Base-by-base conservation (phyloP, 352 stramenopile species). In the Globisporangium sylvaticum region DNA sequence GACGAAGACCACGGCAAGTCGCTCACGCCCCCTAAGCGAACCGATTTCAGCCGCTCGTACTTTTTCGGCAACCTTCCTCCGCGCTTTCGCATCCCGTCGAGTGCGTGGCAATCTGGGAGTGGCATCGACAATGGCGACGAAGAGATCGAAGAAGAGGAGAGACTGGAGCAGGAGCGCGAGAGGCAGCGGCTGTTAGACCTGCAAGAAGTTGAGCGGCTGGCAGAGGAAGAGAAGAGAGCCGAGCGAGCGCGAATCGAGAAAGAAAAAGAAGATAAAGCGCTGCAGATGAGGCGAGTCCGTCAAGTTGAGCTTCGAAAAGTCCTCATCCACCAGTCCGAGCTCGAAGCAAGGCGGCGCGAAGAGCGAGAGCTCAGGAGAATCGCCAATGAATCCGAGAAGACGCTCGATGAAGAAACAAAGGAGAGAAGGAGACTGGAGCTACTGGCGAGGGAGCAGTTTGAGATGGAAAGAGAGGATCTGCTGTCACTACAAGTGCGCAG, bases 71-170 rank as follows among this genome's bases (percentile, higher is more conserved):
- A 84, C 54, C 74, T 92, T 4, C 81, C 81, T 4, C 56, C 64
- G 20, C 70, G 73, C 14, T 83, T 84, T 44, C 77, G 71, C 48
- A 69, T 86, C 37, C 75, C 77, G 34, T 65, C 77, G 6, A 80
- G 72, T 52, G 73, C 76, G 0, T 92, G 82, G 84, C 22, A 73
- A 4, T 71, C 74, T 50, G 82, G 84, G 37, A 90, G 81, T 67
- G 84, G 82, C 1, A 62, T 90, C 8, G 76, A 92, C 25, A 92
- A 92, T 25, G 82, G 82, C 6, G 84, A 92, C 31, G 84, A 92
- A 73, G 84, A 91, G 59, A 68, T 79, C 20, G 84, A 92, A 60
- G 83, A 91, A 66, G 78, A 89, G 68, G 82, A 92, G 60, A 70
- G 74, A 2, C 58, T 91, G 1, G 80, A 87, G 54, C 80, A 68